Conservation (phyloP, 768 basidiomycete genomes). For the Psilocybe subaeruginosa region DNA sequence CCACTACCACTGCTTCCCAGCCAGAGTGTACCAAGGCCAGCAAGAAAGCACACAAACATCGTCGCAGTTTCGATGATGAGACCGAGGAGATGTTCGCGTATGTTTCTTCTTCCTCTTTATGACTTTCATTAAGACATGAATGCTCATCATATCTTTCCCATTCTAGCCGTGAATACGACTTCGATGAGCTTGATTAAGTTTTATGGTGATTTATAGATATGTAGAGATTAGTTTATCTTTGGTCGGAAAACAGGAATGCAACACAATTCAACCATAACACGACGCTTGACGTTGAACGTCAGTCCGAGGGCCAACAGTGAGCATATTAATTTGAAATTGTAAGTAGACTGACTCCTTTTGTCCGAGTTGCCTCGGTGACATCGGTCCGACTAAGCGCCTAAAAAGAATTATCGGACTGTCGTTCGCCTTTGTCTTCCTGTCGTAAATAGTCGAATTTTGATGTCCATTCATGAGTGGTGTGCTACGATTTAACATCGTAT, state of each 20-base stretch:
- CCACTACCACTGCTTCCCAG: slow-evolving; percentile 24
- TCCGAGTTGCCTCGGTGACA: too few relatives aligned
- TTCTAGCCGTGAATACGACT: slow-evolving; percentile 23
- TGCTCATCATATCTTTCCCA: neutral
- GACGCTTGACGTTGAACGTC: too few relatives aligned
- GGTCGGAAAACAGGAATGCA: neutral
- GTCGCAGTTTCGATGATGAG: slow-evolving; percentile 16
- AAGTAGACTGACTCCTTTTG: too few relatives aligned
- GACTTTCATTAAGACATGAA: neutral
- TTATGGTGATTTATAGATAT: neutral
- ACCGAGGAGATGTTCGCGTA: slow-evolving; percentile 19
- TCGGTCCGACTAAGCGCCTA: too few relatives aligned
- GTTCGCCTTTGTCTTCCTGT: too few relatives aligned
- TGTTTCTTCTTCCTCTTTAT: neutral
- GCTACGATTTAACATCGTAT: too few relatives aligned
- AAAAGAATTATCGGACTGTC: too few relatives aligned
- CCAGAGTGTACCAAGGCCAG: slow-evolving; percentile 25
- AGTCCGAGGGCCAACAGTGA: too few relatives aligned
- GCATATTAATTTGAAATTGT: too few relatives aligned
- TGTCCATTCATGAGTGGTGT: too few relatives aligned
- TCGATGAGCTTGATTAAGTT: slow-evolving; percentile 29
- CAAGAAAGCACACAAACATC: slow-evolving; percentile 16
- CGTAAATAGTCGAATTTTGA: too few relatives aligned
- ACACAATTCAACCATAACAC: too few relatives aligned
- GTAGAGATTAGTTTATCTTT: neutral